Base-by-base conservation (phyloP, 176 grass and related monocot species). In the Carex parvula region DNA sequence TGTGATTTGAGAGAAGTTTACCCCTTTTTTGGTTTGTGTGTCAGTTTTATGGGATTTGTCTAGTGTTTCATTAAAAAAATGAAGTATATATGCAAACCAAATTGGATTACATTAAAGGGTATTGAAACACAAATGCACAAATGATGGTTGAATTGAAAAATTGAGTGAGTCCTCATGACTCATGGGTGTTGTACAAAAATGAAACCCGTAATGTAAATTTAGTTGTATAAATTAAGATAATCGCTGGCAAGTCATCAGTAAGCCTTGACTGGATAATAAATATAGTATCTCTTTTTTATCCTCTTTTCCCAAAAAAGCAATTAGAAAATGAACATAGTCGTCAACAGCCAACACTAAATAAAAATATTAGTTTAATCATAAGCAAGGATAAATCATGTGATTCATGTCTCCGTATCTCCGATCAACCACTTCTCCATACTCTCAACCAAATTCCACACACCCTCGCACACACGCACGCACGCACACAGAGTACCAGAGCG, bases 401-500 rank as follows among this genome's bases (percentile, higher is more conserved):
- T 48, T 10, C 59, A 42, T 32, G 18, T 64, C 71, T 81, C 10
- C 35, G 16, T 46, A 81, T 64, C 39, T 22, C 37, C 33, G 20
- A 81, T 81, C 37, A 65, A 81, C 14, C 54, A 22, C 32, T 48
- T 56, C 50, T 79, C 46, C 24, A 30, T 6, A 60, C 30, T 60
- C 50, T 52, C 74, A 66, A 66, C 74, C 74, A 79, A 79, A 58
- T 58, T 35, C 1, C n/a, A 78, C 39, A 46, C 18, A 75, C 35
- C 20, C 44, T 21, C 37, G 6, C 39, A 22, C 37, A 7, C 32
- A 11, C 26, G 20, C 8, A 61, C 37, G 37, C 18, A 77, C 33
- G 3, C 4, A 62, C 35, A 42, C 16, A 80, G 55, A 37, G 35
- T 82, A 82, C 79, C 33, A 64, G 41, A 82, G 80, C 59, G 80